Evolutionary conservation across 129 eudicot genomes (phyloP).

Genomic region (Helichrysum umbraculigerum): DNA sequence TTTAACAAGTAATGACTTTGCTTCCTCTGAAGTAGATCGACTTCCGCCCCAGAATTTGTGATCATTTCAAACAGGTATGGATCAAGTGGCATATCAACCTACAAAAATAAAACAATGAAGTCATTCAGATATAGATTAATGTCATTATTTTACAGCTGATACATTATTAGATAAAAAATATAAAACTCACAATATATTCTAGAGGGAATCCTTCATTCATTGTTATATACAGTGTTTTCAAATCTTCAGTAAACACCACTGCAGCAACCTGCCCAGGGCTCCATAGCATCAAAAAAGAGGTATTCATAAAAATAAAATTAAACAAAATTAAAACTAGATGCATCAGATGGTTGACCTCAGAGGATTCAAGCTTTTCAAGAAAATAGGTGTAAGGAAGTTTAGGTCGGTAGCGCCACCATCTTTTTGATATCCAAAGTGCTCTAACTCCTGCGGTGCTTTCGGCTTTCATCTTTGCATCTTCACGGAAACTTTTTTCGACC

Average conservation of each 20-base stretch:
- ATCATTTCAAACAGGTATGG: constrained; percentile 88
- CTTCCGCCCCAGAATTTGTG: constrained; percentile 85
- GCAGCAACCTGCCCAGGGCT: constrained; percentile 74
- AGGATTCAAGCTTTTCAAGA: constrained; percentile 83
- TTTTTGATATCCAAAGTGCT: constrained; percentile 91
- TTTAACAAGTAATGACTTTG: constrained; percentile 79
- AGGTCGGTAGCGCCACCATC: constrained; percentile 99
- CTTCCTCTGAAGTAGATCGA: constrained; percentile 75
- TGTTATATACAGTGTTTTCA: constrained; percentile 80
- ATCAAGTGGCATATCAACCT: constrained; percentile 99
- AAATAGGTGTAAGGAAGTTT: constrained; percentile 96
- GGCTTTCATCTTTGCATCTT: constrained; percentile 71
- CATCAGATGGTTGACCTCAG: constrained; percentile 58
- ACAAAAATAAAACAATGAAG: constrained; percentile 16
- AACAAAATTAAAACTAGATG: neutral
- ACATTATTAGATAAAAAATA: neutral
- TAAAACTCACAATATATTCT: constrained; percentile 71
- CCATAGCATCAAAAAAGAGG: constrained; percentile 12
- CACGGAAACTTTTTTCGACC: constrained; percentile 85
- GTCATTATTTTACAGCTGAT: neutral
- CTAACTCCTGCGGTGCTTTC: constrained; percentile 55
- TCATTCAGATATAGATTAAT: neutral
- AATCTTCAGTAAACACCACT: constrained; percentile 87
- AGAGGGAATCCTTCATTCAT: constrained; percentile 98
- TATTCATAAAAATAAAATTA: neutral